Percentiles rank a stretch among this genome's conserved stretches.
These are phyloP conservation scores for Citrus maxima DNA, from an alignment of 345 rosid genomes.

Conservation along the genomic window DNA sequence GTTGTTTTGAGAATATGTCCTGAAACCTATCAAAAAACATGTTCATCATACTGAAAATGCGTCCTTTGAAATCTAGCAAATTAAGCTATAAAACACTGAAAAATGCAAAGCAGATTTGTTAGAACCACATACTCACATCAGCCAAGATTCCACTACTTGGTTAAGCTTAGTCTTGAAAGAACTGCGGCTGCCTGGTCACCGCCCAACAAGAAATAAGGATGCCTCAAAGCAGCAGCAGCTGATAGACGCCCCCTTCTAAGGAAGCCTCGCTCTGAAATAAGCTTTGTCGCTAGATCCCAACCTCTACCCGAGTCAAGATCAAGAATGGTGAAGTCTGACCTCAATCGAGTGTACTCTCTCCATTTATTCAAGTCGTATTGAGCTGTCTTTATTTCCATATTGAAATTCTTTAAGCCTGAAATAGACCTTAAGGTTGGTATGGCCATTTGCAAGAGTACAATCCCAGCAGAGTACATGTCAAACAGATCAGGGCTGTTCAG, in stretches of 20 bases:
- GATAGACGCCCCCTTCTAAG: slow-evolving; percentile 86
- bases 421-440: slow-evolving; percentile 67
- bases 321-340: slow-evolving; percentile 74
- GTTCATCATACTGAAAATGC: not conserved
- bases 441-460: slow-evolving; percentile 93
- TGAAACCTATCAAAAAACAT: not conserved
- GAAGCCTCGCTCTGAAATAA: slow-evolving; percentile 75
- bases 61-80: not conserved
- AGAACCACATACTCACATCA: slow-evolving; percentile 14
- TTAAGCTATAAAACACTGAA: not conserved
- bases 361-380: slow-evolving; percentile 70
- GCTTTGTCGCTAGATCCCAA: slow-evolving; percentile 91
- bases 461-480: slow-evolving; percentile 86
- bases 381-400: slow-evolving; percentile 54
- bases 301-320: slow-evolving; percentile 94
- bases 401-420: slow-evolving; percentile 79
- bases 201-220: slow-evolving; percentile 89
- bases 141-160: slow-evolving; percentile 33
- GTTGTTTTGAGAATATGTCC: slow-evolving; percentile 1
- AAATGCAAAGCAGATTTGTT: not conserved
- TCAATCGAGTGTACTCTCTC: slow-evolving; percentile 61
- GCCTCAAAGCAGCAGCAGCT: slow-evolving; percentile 85
- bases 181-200: slow-evolving; percentile 93
- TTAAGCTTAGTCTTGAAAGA: slow-evolving; percentile 71
- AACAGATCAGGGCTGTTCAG: slow-evolving; percentile 94